Conservation (phyloP, 352 stramenopile species). For the Pythium guiyangense region DNA sequence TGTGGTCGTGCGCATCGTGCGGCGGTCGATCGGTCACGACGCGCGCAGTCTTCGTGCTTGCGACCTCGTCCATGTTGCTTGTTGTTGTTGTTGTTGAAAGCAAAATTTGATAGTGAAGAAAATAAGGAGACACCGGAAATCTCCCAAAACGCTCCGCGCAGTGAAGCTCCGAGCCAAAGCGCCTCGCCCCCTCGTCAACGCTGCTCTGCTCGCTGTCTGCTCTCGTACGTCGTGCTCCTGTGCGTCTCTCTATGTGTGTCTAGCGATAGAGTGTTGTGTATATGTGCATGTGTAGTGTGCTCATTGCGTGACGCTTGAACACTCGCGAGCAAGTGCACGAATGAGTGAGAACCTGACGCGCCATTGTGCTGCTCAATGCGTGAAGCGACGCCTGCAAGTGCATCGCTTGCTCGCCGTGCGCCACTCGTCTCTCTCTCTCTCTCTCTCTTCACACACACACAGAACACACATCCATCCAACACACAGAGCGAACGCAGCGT, state of each 20-base stretch:
- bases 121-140: not conserved
- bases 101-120: not conserved
- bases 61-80: not conserved
- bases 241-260: no score
- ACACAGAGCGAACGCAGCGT: no score
- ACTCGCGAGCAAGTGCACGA: not conserved
- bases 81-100: no score
- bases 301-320: not conserved
- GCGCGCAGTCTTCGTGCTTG: not conserved
- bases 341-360: not conserved
- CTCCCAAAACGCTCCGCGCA: not conserved
- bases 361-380: not conserved
- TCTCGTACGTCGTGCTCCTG: not conserved
- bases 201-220: not conserved
- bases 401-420: not conserved
- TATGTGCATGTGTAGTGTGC: not conserved
- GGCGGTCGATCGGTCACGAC: not conserved
- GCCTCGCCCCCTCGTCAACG: not conserved
- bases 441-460: no score
- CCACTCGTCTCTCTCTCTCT: not conserved
- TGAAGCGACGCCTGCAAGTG: slow-evolving; percentile 1
- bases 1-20: slow-evolving; percentile 8
- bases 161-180: not conserved
- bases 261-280: not conserved
- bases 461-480: not conserved